Evolutionary conservation across 2,329 filamentous ascomycete genomes (phyloP).

Genomic region (Trichophyton benhamiae): DNA sequence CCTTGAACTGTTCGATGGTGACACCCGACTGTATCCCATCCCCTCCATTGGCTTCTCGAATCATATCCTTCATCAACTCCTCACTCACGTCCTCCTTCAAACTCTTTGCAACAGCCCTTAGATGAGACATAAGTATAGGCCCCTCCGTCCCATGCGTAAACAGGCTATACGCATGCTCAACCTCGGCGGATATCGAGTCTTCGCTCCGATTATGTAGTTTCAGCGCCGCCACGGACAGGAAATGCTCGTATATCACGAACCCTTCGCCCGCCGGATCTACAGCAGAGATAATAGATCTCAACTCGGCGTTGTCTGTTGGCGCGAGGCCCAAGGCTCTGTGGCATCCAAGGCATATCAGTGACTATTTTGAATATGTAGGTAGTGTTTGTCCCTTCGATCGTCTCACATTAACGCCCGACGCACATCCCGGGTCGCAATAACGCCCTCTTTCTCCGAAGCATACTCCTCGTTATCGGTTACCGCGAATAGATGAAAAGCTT

Average conservation of each 20-base stretch:
- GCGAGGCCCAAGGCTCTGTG: constrained; percentile 62
- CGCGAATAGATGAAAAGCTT: constrained; percentile 76
- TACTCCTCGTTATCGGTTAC: constrained; percentile 41
- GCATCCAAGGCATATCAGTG: constrained; percentile 4
- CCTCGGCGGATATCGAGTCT: constrained; percentile 51
- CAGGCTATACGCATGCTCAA: constrained; percentile 68
- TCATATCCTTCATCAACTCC: constrained; percentile 80
- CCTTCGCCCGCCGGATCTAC: constrained; percentile 75
- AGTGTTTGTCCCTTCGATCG: background rate
- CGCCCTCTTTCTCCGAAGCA: constrained; percentile 59
- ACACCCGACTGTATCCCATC: constrained; percentile 60
- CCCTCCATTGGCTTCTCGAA: constrained; percentile 82
- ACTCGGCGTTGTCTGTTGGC: constrained; percentile 51
- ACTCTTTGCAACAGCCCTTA: constrained; percentile 65
- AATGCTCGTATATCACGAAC: constrained; percentile 64
- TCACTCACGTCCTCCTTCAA: constrained; percentile 78
- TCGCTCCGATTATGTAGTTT: constrained; percentile 54
- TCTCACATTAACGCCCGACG: constrained; percentile 58
- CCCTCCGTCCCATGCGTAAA: constrained; percentile 53
- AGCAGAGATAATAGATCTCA: constrained; percentile 63
- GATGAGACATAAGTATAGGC: constrained; percentile 66
- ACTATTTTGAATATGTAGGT: too few species aligned
- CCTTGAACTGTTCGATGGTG: constrained; percentile 66
- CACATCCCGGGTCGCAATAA: constrained; percentile 55
- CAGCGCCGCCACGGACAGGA: constrained; percentile 77